Conservation (phyloP, 2,329 filamentous ascomycete genomes). For the Drechslerella coelobrocha region DNA sequence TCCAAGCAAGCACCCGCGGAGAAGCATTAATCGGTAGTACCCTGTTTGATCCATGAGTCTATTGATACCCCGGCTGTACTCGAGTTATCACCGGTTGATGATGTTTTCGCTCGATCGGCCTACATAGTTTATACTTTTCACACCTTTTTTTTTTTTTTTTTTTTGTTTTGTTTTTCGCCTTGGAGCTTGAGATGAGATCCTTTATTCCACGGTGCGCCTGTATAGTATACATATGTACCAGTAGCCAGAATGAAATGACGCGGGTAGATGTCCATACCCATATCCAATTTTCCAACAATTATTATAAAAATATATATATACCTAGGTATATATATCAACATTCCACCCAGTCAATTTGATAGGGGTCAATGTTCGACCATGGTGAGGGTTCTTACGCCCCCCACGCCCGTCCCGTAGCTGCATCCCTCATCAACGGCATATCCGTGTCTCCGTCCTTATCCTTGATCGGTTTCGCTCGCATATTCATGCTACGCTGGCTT, state of each 20-base stretch:
- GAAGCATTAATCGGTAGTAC: conserved; percentile 5
- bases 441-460: conserved; percentile 48
- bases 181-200: too few species aligned
- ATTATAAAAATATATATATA: background rate
- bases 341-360: background rate
- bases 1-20: conserved; percentile 19
- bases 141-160: background rate
- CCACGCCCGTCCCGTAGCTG: conserved; percentile 41
- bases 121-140: too few species aligned
- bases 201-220: too few species aligned
- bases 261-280: too few species aligned
- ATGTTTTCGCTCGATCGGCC: too few species aligned
- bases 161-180: background rate
- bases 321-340: background rate
- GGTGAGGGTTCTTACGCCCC: conserved; percentile 31
- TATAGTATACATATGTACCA: too few species aligned
- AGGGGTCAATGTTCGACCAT: too few species aligned
- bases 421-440: conserved; percentile 49
- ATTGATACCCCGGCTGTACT: too few species aligned
- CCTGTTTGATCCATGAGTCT: too few species aligned
- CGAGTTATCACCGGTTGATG: too few species aligned
- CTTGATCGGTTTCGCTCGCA: conserved; percentile 37
- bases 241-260: too few species aligned
- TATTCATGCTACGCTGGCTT: conserved; percentile 61
- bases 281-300: background rate